Evolutionary conservation across 345 rosid species (phyloP).

Genomic region (Sonneratia alba): DNA sequence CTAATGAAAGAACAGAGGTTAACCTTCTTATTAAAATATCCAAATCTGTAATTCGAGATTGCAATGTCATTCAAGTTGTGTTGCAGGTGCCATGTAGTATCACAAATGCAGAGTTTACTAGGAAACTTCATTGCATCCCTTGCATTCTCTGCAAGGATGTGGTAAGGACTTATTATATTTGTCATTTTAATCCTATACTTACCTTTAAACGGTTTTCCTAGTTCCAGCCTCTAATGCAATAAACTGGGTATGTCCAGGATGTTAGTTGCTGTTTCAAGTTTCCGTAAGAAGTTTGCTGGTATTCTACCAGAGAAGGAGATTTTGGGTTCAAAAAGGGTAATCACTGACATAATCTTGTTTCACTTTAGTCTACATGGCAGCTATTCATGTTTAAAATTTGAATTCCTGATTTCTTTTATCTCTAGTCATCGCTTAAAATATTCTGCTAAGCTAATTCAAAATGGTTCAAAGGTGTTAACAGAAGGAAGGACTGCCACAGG

Average conservation of each 20-base stretch:
- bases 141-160: slow-evolving; percentile 65
- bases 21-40: neutral
- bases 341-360: slow-evolving; percentile 5
- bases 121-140: slow-evolving; percentile 56
- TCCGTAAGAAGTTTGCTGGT: slow-evolving; percentile 48
- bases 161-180: slow-evolving; percentile 28
- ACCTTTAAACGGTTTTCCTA: slow-evolving; percentile 3
- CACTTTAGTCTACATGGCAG: neutral
- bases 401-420: slow-evolving; percentile 6
- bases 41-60: slow-evolving; percentile 5
- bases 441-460: slow-evolving; percentile 27
- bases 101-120: slow-evolving; percentile 36
- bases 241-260: slow-evolving; percentile 37
- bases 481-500: slow-evolving; percentile 66
- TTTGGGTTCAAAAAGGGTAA: slow-evolving; percentile 63
- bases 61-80: slow-evolving; percentile 6
- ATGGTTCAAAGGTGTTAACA: slow-evolving; percentile 45
- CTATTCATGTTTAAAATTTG: neutral
- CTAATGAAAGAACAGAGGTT: neutral
- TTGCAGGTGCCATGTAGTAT: slow-evolving; percentile 50
- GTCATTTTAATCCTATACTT: neutral
- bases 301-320: slow-evolving; percentile 47
- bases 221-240: neutral
- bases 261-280: slow-evolving; percentile 51
- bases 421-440: slow-evolving; percentile 8